Percentiles rank a stretch among this genome's conserved stretches.
Evolutionary conservation across 2,329 filamentous ascomycete genomes (phyloP).

Genomic region (Bipolaris oryzae): DNA sequence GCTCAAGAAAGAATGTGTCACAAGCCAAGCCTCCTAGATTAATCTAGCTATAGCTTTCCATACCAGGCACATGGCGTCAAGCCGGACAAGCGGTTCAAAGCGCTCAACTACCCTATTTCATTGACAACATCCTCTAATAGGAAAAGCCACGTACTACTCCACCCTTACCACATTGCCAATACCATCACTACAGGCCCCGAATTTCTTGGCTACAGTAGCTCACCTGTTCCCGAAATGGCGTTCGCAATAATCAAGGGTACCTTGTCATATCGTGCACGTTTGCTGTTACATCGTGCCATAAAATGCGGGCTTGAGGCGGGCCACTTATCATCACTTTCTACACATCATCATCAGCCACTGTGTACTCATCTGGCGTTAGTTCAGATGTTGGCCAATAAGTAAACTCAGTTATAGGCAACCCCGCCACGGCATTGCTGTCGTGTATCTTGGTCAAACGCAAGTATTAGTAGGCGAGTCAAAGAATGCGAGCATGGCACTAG

Average conservation of each 20-base stretch:
- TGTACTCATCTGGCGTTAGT: neutral
- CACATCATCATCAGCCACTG: neutral
- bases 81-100: neutral
- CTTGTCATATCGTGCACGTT: neutral
- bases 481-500: neutral
- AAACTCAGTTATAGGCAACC: neutral
- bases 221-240: neutral
- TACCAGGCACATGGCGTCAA: neutral
- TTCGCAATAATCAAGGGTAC: neutral
- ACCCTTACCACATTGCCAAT: neutral
- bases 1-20: neutral
- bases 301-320: neutral
- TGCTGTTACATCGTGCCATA: slow-evolving; percentile 2
- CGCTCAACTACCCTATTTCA: neutral
- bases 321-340: neutral
- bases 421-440: neutral
- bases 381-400: neutral
- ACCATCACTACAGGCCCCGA: neutral
- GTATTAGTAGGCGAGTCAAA: neutral
- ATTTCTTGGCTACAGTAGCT: neutral
- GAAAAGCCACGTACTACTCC: neutral
- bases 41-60: neutral
- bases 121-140: neutral
- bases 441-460: neutral
- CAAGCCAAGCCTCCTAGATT: neutral